Conservation (phyloP, 129 eudicot species). For the Daucus carota region DH1_v3.0 NC_030382.2:35176001-35176500, state of each 20-base stretch:
- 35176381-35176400: background rate
- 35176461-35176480: constrained; percentile 3
- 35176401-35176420: constrained; percentile 6
- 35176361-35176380: constrained; percentile 4
- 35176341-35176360: constrained; percentile 61
- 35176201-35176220: background rate
- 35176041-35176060: background rate
- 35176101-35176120: background rate
- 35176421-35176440: constrained; percentile 8
- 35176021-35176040: constrained; percentile 41
- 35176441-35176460: constrained; percentile 1
- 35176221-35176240: constrained; percentile 62
- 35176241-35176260: constrained; percentile 99
- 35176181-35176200: background rate
- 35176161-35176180: background rate
- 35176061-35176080: background rate
- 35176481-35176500: constrained; percentile 30
- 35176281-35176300: constrained; percentile 86
- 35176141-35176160: background rate
- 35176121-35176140: background rate
- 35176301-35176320: constrained; percentile 76
- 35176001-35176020: constrained; percentile 83
- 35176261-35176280: constrained; percentile 87
- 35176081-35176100: background rate
- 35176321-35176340: constrained; percentile 68